A percentile compares a stretch with the other conserved stretches of the same genome.
These are phyloP conservation scores for Trichomonas vaginalis DNA, from an alignment of 208 protist species.

Conservation along the genomic window DNA sequence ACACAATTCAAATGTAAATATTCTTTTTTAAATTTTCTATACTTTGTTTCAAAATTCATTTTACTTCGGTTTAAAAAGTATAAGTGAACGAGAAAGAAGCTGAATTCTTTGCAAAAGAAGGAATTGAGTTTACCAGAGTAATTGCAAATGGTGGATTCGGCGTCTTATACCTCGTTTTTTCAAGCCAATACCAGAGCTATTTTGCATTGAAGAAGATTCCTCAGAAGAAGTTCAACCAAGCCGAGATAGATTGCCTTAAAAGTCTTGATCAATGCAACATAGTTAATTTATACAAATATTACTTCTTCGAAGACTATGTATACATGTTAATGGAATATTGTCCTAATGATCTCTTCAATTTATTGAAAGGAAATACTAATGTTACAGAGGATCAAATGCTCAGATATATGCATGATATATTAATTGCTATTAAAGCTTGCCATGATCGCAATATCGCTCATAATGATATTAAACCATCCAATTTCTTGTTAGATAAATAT, in stretches of 20 bases:
- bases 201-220: not conserved
- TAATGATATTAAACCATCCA: not conserved
- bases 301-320: not conserved
- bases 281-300: not conserved
- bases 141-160: not conserved
- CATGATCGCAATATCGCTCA: not conserved
- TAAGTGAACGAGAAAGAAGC: too few species aligned
- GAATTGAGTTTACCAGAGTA: too few species aligned
- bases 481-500: not conserved
- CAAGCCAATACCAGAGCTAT: not conserved
- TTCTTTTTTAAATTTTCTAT: too few species aligned
- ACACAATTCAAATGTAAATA: too few species aligned
- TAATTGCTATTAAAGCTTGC: not conserved
- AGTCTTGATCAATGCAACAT: not conserved
- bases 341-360: not conserved
- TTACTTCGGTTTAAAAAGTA: too few species aligned
- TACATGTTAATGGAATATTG: not conserved
- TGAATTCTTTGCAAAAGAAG: too few species aligned
- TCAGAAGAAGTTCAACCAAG: not conserved
- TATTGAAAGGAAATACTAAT: not conserved
- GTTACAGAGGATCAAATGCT: not conserved
- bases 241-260: not conserved
- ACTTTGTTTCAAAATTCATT: too few species aligned
- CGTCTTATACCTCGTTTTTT: not conserved
- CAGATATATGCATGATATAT: not conserved